These are phyloP conservation scores for Escallonia rubra DNA, from an alignment of 129 eudicot genomes.

Conservation along the genomic window DNA sequence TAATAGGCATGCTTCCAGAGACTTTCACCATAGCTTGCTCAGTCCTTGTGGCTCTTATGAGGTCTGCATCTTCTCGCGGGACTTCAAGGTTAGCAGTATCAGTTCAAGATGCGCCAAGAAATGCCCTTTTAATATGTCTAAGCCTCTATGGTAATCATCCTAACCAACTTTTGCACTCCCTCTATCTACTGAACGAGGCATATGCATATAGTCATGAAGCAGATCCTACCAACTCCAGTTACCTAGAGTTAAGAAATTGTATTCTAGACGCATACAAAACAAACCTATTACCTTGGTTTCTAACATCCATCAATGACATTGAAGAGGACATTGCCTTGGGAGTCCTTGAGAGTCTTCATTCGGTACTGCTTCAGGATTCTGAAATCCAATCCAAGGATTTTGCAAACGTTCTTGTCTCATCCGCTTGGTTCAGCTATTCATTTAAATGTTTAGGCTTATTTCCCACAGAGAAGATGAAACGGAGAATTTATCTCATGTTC, in stretches of 20 bases:
- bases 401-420: constrained; percentile 47
- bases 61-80: constrained; percentile 63
- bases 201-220: constrained; percentile 47
- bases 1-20: constrained; percentile 72
- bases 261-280: constrained; percentile 55
- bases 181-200: constrained; percentile 78
- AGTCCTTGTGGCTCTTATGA: constrained; percentile 67
- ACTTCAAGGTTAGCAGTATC: constrained; percentile 34
- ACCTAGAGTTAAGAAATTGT: constrained; percentile 33
- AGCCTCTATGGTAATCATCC: constrained; percentile 32
- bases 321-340: constrained; percentile 75
- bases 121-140: constrained; percentile 45
- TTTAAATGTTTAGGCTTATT: constrained; percentile 85
- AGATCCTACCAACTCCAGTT: constrained; percentile 19
- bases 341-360: constrained; percentile 68
- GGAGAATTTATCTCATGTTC: constrained; percentile 64
- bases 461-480: constrained; percentile 75
- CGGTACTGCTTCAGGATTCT: constrained; percentile 47
- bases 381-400: constrained; percentile 44
- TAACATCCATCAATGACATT: constrained; percentile 40
- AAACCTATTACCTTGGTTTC: constrained; percentile 77
- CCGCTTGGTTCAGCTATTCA: constrained; percentile 76
- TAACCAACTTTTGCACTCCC: constrained; percentile 60
- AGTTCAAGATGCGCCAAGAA: constrained; percentile 54
- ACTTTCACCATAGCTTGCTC: constrained; percentile 69